These are phyloP conservation scores for Aspergillus incahuasiensis DNA, from an alignment of 495 filamentous ascomycete species.

Conservation along the genomic window DNA sequence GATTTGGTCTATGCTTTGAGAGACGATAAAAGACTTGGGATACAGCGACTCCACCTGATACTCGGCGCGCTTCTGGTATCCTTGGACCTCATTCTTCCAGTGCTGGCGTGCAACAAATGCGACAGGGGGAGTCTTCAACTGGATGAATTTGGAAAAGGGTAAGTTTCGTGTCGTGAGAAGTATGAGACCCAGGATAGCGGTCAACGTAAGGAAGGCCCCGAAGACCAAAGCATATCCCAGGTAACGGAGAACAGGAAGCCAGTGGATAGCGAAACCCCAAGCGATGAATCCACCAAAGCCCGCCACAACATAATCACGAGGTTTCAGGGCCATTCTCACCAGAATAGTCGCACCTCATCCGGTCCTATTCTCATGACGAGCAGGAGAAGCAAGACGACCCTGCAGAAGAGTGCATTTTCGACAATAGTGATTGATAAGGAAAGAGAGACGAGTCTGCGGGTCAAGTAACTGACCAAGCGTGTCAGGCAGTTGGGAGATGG, in stretches of 20 bases:
- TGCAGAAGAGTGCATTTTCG: neutral
- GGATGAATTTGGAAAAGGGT: conserved; percentile 28
- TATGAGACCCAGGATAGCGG: conserved; percentile 50
- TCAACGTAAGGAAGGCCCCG: conserved; percentile 54
- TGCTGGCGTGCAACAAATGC: conserved; percentile 58
- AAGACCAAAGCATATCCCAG: conserved; percentile 71
- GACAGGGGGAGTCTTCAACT: conserved; percentile 31
- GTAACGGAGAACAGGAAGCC: conserved; percentile 75
- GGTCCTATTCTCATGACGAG: conserved; percentile 33
- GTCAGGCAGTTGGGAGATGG: neutral
- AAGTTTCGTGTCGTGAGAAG: conserved; percentile 54
- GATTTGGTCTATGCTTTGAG: conserved; percentile 73
- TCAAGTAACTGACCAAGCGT: neutral
- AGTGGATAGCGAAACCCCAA: conserved; percentile 78
- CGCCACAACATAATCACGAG: conserved; percentile 68
- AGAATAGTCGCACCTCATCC: conserved; percentile 11
- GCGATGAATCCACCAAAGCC: conserved; percentile 70
- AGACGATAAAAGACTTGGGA: conserved; percentile 72
- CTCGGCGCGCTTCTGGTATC: conserved; percentile 46
- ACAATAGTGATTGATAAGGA: neutral
- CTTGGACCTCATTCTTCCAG: conserved; percentile 66
- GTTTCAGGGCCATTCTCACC: conserved; percentile 70
- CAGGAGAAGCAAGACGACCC: conserved; percentile 9
- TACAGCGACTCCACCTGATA: conserved; percentile 62
- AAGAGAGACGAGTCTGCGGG: neutral